These are phyloP conservation scores for Salvia rosmarinus DNA, from an alignment of 257 asterid species.

Conservation along the genomic window DNA sequence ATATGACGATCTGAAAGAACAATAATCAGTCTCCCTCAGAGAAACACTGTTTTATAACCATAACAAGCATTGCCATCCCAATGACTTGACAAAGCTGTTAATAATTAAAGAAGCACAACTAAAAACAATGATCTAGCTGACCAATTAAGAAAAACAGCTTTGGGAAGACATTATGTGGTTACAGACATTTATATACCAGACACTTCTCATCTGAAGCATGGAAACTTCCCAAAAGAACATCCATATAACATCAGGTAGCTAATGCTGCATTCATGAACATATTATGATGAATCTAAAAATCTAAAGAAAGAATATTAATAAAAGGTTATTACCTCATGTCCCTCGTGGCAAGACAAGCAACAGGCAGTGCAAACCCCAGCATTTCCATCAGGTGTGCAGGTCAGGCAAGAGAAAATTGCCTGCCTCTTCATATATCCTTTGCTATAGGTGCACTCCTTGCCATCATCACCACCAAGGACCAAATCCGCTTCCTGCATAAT, in stretches of 20 bases:
- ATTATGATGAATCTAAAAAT: neutral
- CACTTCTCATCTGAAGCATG: neutral
- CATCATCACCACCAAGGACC: constrained; percentile 86
- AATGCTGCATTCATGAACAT: neutral
- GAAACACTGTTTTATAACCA: neutral
- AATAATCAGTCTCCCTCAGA: neutral
- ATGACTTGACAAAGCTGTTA: neutral
- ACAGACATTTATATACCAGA: neutral
- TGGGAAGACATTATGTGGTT: neutral
- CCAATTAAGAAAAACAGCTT: neutral
- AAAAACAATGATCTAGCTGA: constrained; percentile 19
- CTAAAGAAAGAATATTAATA: constrained; percentile 2
- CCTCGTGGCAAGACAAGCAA: constrained; percentile 82
- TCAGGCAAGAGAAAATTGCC: constrained; percentile 82
- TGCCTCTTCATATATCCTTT: constrained; percentile 81
- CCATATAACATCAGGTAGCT: neutral
- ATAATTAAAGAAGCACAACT: neutral
- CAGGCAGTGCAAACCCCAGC: constrained; percentile 91
- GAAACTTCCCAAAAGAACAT: neutral
- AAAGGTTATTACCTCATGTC: constrained; percentile 64
- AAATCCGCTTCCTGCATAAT: constrained; percentile 68
- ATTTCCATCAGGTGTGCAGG: constrained; percentile 81
- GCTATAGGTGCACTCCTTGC: constrained; percentile 76
- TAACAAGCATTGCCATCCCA: neutral
- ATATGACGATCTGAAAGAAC: neutral